Evolutionary conservation across 768 basidiomycete genomes (phyloP), one percentile per base, ranked within the genome.

Genomic region (Psilocybe cubensis): DNA sequence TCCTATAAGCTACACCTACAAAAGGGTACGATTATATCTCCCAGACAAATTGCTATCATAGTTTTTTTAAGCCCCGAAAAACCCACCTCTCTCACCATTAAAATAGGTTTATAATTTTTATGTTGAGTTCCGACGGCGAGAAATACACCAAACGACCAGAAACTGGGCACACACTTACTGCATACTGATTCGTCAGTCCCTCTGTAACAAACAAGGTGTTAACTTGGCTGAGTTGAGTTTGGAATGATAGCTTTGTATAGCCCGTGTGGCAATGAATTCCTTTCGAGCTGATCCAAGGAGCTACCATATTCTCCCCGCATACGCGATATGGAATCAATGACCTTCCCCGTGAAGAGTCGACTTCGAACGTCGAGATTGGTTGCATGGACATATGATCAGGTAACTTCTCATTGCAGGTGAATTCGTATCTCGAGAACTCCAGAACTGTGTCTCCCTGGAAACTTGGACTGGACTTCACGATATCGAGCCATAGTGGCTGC

Each of bases 401-500:
- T n/a, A 38, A n/a, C n/a, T 35, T n/a, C 23, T 42, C 35, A n/a
- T 23, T 21, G 12, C 50, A 10, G 24, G 43, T 35, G 14, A 27
- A 25, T 24, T 57, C 42, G 28, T 50, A 61, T 23, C 56, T 33
- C 23, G 33, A 35, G 40, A 43, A 35, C 9, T 42, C 31, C 17
- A 41, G 44, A 12, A 20, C 23, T 18, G 50, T 21, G n/a, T 9
- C 21, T 27, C 20, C 14, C 23, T n/a, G n/a, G n/a, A n/a, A n/a
- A n/a, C n/a, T n/a, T n/a, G n/a, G n/a, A n/a, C n/a, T n/a, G n/a
- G n/a, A 29, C 28, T 33, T 21, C 17, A 49, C 20, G 25, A 60
- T 24, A 28, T 63, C 62, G 28, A 60, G 57, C 62, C 52, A 57
- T 3, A 63, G 52, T 17, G 62, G 62, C 45, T 63, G 62, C 27